These are phyloP conservation scores for Barbarea vulgaris DNA, from an alignment of 345 rosid species.

Conservation along the genomic window DNA sequence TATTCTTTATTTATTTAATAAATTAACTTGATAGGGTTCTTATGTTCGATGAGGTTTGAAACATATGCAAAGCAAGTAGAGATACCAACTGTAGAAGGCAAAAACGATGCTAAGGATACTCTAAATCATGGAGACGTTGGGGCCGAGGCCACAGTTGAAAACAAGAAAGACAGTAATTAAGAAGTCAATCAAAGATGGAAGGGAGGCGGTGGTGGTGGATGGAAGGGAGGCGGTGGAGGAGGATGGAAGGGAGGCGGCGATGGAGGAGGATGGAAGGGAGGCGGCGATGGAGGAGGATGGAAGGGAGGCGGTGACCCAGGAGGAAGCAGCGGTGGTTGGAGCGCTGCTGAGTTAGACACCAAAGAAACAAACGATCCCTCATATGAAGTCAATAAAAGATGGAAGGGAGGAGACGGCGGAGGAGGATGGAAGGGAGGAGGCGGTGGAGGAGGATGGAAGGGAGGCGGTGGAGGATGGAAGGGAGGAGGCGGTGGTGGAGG, in stretches of 20 bases:
- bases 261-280: neutral
- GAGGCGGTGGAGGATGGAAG: no score
- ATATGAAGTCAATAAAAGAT: no score
- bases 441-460: no score
- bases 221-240: conserved; percentile 2
- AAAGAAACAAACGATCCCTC: no score
- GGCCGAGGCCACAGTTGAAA: neutral
- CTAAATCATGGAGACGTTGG: neutral
- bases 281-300: conserved; percentile 3
- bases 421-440: no score
- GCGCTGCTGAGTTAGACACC: no score
- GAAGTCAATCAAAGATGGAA: conserved; percentile 19
- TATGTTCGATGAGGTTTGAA: conserved; percentile 1
- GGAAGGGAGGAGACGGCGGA: no score
- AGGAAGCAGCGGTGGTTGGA: neutral
- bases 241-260: no score
- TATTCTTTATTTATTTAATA: neutral
- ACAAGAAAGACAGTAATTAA: neutral
- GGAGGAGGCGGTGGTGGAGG: no score
- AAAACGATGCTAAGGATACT: neutral
- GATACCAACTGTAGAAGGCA: conserved; percentile 1
- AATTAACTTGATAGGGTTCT: neutral
- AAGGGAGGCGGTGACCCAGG: neutral
- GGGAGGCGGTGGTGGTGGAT: conserved; percentile 10
- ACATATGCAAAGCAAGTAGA: conserved; percentile 21